These are phyloP conservation scores for Copromyces sp. DNA, from an alignment of 495 filamentous ascomycete genomes.

Conservation along the genomic window DNA sequence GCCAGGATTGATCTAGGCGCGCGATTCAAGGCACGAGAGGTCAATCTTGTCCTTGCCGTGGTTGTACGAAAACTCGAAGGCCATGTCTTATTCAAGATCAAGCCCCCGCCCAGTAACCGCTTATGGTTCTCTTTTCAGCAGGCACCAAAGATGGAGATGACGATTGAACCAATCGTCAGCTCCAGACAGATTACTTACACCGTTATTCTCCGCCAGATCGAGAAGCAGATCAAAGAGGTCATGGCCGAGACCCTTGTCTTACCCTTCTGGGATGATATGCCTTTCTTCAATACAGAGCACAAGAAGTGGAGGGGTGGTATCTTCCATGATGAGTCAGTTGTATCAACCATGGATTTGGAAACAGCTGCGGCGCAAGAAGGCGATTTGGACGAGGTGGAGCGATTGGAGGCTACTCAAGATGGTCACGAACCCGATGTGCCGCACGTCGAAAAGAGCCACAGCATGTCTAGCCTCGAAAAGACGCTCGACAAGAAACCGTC, in stretches of 20 bases:
- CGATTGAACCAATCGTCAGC: conserved; percentile 90
- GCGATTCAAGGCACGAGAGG: conserved; percentile 81
- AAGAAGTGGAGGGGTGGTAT: conserved; percentile 81
- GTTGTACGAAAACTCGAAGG: conserved; percentile 80
- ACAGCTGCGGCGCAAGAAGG: conserved; percentile 48
- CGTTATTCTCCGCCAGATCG: conserved; percentile 83
- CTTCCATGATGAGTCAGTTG: conserved; percentile 50
- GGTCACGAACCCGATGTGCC: conserved; percentile 25
- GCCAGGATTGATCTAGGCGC: conserved; percentile 82
- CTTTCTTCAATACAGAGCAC: conserved; percentile 69
- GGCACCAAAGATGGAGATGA: conserved; percentile 84
- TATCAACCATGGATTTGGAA: conserved; percentile 28
- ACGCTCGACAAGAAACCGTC: conserved; percentile 12
- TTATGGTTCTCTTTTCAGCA: conserved; percentile 90
- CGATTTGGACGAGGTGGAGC: conserved; percentile 38
- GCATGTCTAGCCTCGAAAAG: conserved; percentile 27
- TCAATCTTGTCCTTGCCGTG: conserved; percentile 78
- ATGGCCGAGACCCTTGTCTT: conserved; percentile 86
- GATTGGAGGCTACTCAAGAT: conserved; percentile 23
- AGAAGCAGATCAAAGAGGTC: conserved; percentile 87
- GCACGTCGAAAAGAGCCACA: conserved; percentile 54
- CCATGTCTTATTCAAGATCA: conserved; percentile 74
- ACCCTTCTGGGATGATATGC: conserved; percentile 91
- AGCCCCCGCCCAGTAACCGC: conserved; percentile 90
- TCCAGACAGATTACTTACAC: conserved; percentile 90